Base-by-base conservation (phyloP, 805 yeast species). In the Myxozyma neglecta region DNA sequence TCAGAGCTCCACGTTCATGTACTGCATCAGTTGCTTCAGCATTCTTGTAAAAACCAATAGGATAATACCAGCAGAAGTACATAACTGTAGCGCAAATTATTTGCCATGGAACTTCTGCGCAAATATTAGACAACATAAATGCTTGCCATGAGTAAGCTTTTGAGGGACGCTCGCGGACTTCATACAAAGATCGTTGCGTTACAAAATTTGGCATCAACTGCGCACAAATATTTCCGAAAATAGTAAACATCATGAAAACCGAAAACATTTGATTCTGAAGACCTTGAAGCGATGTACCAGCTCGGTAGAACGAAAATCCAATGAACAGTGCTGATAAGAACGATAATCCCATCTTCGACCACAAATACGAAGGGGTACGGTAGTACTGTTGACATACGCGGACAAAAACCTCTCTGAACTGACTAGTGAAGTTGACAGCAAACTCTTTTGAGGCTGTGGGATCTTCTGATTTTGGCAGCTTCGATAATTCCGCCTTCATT, bases 241-340 rank as follows among this genome's bases (percentile, higher is more conserved):
- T 76, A 68, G 83, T 79, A 45, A 83, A 71, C 69, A 85, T 81
- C 90, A 88, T 86, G 77, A 89, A 89, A 48, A 87, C 71, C 1
- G 91, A 79, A 69, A 87, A 83, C 90, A 88, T 85, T 77, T 87
- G 94, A 74, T 89, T 89, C 74, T 90, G 96, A 69, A 89, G 73
- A 71, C 90, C 87, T 72, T 83, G 89, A 42, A 80, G 70, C 10
- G 90, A 79, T 18, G 80, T 79, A 57, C 79, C 79, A 32, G 89
- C 88, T 60, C 85, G 85, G 74, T 81, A 86, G 74, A 85, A 86
- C 6, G 89, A 81, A 70, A 86, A 84, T 65, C 90, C 90, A 66
- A 84, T 84, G 75, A 86, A 84, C 47, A 87, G 70, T 35, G 85
- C 78, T 61, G 87, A 75, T 6, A 79, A 70, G 6, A 79, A 74